phyloP scores from a whole-genome alignment of 768 basidiomycete species.

The Trametes gibbosa region DNA sequence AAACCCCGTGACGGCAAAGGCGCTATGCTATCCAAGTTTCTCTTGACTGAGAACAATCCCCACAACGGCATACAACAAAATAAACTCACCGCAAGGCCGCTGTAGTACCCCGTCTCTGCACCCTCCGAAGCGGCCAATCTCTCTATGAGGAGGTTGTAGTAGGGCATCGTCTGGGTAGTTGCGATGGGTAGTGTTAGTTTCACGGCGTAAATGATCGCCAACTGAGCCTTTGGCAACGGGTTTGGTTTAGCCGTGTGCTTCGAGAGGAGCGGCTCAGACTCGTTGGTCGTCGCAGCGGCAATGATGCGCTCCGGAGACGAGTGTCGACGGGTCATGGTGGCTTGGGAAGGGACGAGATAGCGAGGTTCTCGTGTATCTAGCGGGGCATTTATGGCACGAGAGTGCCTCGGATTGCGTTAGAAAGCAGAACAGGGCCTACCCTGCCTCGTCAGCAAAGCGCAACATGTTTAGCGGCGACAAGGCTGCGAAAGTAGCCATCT shows the following conservation, averaged over 20 bases:
- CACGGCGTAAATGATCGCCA: conserved; percentile 52
- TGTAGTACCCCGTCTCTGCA: conserved; percentile 63
- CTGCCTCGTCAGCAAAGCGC: background rate
- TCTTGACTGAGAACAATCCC: background rate
- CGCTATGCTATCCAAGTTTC: conserved; percentile 46
- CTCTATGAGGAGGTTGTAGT: conserved; percentile 62
- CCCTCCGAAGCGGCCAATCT: conserved; percentile 52
- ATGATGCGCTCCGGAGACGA: background rate
- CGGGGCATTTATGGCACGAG: conserved; percentile 2
- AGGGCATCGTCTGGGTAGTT: conserved; percentile 60
- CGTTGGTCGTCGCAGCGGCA: background rate
- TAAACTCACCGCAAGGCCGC: conserved; percentile 55
- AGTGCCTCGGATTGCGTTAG: conserved; percentile 1
- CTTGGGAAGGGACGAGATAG: background rate
- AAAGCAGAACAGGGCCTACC: background rate
- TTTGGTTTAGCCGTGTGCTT: conserved; percentile 23
- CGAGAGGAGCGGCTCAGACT: background rate
- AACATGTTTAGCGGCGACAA: conserved; percentile 3
- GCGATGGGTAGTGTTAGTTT: conserved; percentile 59
- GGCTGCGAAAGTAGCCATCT: background rate
- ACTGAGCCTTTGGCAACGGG: conserved; percentile 53
- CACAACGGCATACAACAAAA: background rate
- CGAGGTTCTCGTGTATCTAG: background rate
- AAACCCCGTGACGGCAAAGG: conserved; percentile 55
- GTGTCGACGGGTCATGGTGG: background rate